These are phyloP conservation scores for Suillus spraguei DNA, from an alignment of 768 basidiomycete species.

Conservation along the genomic window DNA sequence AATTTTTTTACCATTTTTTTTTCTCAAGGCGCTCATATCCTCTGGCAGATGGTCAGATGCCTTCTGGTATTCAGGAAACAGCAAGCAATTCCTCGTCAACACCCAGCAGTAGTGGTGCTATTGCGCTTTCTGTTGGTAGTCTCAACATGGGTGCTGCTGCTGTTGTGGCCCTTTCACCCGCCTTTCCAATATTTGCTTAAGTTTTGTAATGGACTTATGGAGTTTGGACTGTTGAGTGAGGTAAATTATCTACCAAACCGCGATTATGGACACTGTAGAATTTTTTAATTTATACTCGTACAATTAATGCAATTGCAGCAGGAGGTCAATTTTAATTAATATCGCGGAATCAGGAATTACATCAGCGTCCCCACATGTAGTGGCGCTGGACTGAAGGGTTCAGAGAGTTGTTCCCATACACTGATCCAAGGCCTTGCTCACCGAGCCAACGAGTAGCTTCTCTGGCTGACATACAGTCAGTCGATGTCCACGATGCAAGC, in stretches of 20 bases:
- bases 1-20: slow-evolving; percentile 19
- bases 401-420: slow-evolving; percentile 3
- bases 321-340: not conserved
- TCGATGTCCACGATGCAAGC: slow-evolving; percentile 28
- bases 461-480: not conserved
- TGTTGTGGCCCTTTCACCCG: slow-evolving; percentile 35
- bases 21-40: slow-evolving; percentile 6
- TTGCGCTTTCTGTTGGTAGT: slow-evolving; percentile 23
- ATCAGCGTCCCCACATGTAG: not conserved
- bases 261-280: not conserved
- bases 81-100: slow-evolving; percentile 26
- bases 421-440: not conserved
- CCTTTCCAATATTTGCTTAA: slow-evolving; percentile 39
- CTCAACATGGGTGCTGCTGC: slow-evolving; percentile 29
- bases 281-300: not conserved
- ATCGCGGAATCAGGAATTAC: not conserved
- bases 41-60: slow-evolving; percentile 33
- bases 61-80: slow-evolving; percentile 26
- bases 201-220: not conserved
- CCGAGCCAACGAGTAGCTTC: not conserved
- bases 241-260: not conserved
- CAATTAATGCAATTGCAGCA: not conserved
- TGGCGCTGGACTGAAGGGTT: slow-evolving; percentile 1
- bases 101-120: slow-evolving; percentile 22
- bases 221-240: not conserved